Evolutionary conservation across 768 basidiomycete genomes (phyloP).

Genomic region (Rubroboletus pulcherrimus): DNA sequence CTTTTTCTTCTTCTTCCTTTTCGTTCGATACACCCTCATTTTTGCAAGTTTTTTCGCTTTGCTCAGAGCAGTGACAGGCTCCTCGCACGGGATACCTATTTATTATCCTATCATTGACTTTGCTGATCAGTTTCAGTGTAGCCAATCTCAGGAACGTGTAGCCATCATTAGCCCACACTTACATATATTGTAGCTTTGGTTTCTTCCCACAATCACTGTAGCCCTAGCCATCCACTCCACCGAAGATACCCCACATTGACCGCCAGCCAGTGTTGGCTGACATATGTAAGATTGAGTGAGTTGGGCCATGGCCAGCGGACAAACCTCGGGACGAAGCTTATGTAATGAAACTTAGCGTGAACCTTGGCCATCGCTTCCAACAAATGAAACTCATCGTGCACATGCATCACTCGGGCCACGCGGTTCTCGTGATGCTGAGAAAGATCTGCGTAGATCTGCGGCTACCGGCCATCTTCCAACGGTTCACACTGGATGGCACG

Average conservation of each 20-base stretch:
- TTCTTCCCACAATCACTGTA: slow-evolving; percentile 17
- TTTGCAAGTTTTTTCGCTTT: slow-evolving; percentile 1
- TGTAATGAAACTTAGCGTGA: not conserved
- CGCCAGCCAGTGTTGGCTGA: not conserved
- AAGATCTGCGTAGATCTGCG: not conserved
- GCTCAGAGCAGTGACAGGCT: slow-evolving; percentile 8
- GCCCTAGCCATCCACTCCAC: slow-evolving; percentile 18
- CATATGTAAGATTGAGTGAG: not conserved
- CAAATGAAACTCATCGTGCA: not conserved
- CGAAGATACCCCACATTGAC: not conserved
- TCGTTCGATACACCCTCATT: slow-evolving; percentile 15
- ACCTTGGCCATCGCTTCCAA: not conserved
- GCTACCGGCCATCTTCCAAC: not conserved
- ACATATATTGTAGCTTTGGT: slow-evolving; percentile 21
- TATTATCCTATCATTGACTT: slow-evolving; percentile 12
- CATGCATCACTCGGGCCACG: not conserved
- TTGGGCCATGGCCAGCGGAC: not conserved
- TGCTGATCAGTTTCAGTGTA: slow-evolving; percentile 20
- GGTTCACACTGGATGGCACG: slow-evolving; percentile 11
- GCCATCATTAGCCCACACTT: slow-evolving; percentile 15
- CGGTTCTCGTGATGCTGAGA: not conserved
- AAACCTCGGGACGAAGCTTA: not conserved
- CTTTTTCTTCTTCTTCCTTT: not conserved
- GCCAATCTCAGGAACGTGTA: slow-evolving; percentile 23
- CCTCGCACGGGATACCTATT: slow-evolving; percentile 14